Conservation (phyloP, 2,329 filamentous ascomycete genomes). For the Alternaria dauci region DNA sequence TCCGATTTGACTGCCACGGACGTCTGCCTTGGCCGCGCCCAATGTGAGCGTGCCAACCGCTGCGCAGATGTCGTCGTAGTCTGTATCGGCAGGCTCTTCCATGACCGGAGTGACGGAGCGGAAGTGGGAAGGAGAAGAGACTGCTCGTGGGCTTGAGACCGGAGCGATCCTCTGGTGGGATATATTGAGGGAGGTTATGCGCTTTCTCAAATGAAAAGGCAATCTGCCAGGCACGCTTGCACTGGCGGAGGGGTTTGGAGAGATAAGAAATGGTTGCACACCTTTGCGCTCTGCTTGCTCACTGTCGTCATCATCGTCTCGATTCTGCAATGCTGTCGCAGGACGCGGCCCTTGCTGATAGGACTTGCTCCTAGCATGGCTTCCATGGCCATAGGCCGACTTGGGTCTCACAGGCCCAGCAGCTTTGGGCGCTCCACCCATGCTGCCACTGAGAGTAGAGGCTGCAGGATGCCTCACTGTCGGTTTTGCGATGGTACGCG, state of each 20-base stretch:
- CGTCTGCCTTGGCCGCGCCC: conserved; percentile 30
- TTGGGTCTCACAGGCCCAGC: conserved; percentile 54
- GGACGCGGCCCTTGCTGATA: conserved; percentile 54
- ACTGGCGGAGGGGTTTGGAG: conserved; percentile 41
- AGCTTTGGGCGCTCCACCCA: conserved; percentile 63
- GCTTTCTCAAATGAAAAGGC: conserved; percentile 27
- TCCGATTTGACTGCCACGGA: conserved; percentile 31
- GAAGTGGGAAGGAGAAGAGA: conserved; percentile 38
- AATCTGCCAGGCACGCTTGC: conserved; percentile 44
- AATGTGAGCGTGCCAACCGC: conserved; percentile 38
- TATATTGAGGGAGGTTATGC: conserved; percentile 27
- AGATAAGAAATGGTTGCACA: conserved; percentile 54
- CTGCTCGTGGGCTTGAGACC: conserved; percentile 27
- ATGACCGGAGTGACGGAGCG: conserved; percentile 34
- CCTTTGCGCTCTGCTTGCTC: conserved; percentile 55
- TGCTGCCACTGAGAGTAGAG: conserved; percentile 61
- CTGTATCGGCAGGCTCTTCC: conserved; percentile 42
- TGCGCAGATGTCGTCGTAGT: conserved; percentile 38
- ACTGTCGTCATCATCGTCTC: conserved; percentile 52
- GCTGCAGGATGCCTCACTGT: conserved; percentile 56
- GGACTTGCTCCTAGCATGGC: conserved; percentile 58
- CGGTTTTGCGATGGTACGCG: conserved; percentile 54
- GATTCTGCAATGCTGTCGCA: conserved; percentile 52
- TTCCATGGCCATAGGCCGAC: conserved; percentile 55
- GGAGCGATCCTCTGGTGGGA: conserved; percentile 22